A percentile compares a stretch with the other conserved stretches of the same genome.
Evolutionary conservation across 768 basidiomycete species (phyloP).

Genomic region (Hericium erinaceus): DNA sequence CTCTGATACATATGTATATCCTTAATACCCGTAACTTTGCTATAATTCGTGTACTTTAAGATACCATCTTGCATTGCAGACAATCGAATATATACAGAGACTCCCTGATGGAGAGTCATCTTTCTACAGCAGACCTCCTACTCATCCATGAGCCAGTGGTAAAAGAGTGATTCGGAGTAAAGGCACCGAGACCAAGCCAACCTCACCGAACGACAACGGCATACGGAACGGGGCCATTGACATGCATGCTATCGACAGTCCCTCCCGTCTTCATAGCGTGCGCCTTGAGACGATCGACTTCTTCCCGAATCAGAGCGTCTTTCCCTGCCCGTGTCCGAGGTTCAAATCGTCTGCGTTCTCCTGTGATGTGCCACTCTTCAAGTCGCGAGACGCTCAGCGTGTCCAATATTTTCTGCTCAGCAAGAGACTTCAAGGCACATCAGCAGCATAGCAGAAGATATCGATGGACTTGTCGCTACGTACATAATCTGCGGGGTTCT

Average conservation of each 20-base stretch:
- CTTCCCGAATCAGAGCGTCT: conserved; percentile 18
- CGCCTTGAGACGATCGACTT: conserved; percentile 19
- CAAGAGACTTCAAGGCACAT: conserved; percentile 16
- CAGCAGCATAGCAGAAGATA: too few species aligned
- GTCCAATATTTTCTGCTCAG: conserved; percentile 26
- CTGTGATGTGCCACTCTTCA: conserved; percentile 18
- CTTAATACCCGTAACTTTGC: background rate
- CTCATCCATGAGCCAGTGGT: too few species aligned
- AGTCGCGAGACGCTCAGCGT: conserved; percentile 20
- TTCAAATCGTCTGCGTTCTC: conserved; percentile 13
- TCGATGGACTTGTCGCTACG: background rate
- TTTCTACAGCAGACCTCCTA: too few species aligned
- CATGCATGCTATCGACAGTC: conserved; percentile 19
- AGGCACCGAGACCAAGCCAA: too few species aligned
- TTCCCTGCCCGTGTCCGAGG: conserved; percentile 18
- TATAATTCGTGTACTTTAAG: background rate
- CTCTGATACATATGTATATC: background rate
- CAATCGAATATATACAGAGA: too few species aligned
- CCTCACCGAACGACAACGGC: conserved; percentile 8
- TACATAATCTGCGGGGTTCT: conserved; percentile 20
- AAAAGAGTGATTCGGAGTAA: too few species aligned
- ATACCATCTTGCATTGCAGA: too few species aligned
- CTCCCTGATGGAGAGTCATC: too few species aligned
- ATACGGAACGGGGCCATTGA: conserved; percentile 19
- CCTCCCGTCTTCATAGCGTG: conserved; percentile 17